Conservation (phyloP, 139 green algal genomes). For the Picochlorum sp. region DNA sequence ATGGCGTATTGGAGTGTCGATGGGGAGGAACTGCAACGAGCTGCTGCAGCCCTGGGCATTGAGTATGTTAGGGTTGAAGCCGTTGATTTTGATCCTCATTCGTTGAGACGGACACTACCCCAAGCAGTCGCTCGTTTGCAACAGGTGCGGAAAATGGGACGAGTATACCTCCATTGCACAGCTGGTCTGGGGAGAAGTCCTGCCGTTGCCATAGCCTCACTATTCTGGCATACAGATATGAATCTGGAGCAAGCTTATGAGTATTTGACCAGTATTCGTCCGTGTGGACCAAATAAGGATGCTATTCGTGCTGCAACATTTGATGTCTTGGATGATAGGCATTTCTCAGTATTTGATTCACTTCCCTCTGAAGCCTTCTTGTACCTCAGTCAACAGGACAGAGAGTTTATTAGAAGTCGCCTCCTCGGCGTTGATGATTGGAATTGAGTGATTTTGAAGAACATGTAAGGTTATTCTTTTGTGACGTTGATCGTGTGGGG, state of each 20-base stretch:
- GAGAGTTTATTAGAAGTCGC: slow-evolving; percentile 7
- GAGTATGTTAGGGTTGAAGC: slow-evolving; percentile 44
- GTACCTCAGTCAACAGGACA: slow-evolving; percentile 17
- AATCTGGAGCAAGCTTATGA: slow-evolving; percentile 61
- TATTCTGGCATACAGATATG: slow-evolving; percentile 50
- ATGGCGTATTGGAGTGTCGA: slow-evolving; percentile 36
- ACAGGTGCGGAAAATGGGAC: slow-evolving; percentile 11
- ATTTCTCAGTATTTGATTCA: slow-evolving; percentile 29
- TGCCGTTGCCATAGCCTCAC: slow-evolving; percentile 60
- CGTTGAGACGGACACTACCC: slow-evolving; percentile 55
- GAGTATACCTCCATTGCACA: slow-evolving; percentile 22
- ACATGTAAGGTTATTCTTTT: too few relatives aligned
- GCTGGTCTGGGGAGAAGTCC: slow-evolving; percentile 31
- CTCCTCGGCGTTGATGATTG: slow-evolving; percentile 4
- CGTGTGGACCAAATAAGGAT: slow-evolving; percentile 72
- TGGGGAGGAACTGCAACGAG: slow-evolving; percentile 22
- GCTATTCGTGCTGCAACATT: slow-evolving; percentile 61
- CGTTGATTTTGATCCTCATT: slow-evolving; percentile 66
- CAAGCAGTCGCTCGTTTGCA: slow-evolving; percentile 31
- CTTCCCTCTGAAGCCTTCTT: slow-evolving; percentile 30
- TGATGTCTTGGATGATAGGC: slow-evolving; percentile 40
- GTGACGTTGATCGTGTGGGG: too few relatives aligned
- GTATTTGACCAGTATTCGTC: slow-evolving; percentile 59
- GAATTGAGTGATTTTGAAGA: neutral
- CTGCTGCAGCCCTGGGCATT: slow-evolving; percentile 36